phyloP scores from a whole-genome alignment of 805 yeast species.

The Metschnikowia dekortorum region DNA sequence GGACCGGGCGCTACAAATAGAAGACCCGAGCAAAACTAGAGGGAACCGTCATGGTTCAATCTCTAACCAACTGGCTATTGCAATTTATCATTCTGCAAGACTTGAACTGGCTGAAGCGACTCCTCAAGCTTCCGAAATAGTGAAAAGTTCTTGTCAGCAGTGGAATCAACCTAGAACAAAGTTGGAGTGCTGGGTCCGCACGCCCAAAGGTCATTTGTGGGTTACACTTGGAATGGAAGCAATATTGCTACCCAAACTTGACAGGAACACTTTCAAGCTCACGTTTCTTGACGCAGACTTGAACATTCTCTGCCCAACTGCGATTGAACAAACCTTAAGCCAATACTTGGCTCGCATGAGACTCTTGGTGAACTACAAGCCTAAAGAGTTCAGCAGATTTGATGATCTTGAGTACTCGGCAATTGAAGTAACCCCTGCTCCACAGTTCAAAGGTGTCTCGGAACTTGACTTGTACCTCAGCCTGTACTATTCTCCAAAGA shows the following conservation, averaged over 20 bases:
- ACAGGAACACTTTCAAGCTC: background rate
- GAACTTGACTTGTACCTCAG: background rate
- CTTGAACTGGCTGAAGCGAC: no score
- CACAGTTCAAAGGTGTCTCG: background rate
- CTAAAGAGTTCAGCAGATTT: background rate
- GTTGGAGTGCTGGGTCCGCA: background rate
- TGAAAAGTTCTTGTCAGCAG: background rate
- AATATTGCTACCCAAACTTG: background rate
- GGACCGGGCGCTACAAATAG: no score
- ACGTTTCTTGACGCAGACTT: background rate
- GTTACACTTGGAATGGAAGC: background rate
- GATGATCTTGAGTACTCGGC: background rate
- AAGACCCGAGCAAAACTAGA: no score
- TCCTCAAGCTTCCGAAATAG: no score
- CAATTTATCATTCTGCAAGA: no score
- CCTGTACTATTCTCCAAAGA: background rate
- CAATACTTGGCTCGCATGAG: background rate
- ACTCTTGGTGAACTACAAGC: background rate
- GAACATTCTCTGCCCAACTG: background rate
- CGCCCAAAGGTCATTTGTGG: background rate
- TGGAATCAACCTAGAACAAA: background rate
- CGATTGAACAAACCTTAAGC: background rate
- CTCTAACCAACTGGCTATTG: no score
- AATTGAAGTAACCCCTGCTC: background rate
- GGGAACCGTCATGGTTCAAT: no score